phyloP scores from a whole-genome alignment of 108 stramenopile genomes.

The Heterococcus sp. region DNA sequence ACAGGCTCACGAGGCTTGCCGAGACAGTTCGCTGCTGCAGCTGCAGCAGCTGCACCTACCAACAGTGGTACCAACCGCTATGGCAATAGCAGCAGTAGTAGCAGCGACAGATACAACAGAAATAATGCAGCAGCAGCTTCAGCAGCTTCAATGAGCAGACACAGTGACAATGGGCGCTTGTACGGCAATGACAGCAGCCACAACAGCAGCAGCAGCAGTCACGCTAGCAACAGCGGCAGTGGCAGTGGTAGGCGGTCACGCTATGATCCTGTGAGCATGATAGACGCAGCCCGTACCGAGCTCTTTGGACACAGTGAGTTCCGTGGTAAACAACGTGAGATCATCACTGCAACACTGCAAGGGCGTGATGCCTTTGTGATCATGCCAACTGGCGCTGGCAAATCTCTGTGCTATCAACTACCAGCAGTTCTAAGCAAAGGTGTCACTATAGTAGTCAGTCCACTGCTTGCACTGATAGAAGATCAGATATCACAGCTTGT shows the following conservation, averaged over 20 bases:
- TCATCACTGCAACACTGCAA: conserved; percentile 33
- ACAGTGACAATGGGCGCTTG: background rate
- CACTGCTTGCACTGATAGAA: conserved; percentile 90
- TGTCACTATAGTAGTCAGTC: conserved; percentile 88
- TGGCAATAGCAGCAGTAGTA: background rate
- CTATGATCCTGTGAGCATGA: conserved; percentile 26
- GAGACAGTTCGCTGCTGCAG: too few relatives aligned
- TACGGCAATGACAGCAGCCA: background rate
- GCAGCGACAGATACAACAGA: background rate
- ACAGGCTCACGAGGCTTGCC: too few relatives aligned
- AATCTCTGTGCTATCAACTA: conserved; percentile 91
- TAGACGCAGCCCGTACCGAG: conserved; percentile 25
- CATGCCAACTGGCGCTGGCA: conserved; percentile 95
- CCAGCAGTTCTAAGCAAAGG: conserved; percentile 84
- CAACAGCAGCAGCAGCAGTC: background rate
- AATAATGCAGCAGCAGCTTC: background rate
- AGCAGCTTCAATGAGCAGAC: background rate
- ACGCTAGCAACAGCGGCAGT: background rate
- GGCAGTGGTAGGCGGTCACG: background rate
- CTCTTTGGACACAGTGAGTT: conserved; percentile 24
- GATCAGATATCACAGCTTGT: conserved; percentile 87
- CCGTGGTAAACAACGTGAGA: conserved; percentile 21
- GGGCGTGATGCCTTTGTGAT: conserved; percentile 76
- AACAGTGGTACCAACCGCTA: too few relatives aligned
- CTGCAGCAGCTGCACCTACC: too few relatives aligned